Evolutionary conservation across 306 rosid species (phyloP).

Genomic region (Hippophae gyantsensis): DNA sequence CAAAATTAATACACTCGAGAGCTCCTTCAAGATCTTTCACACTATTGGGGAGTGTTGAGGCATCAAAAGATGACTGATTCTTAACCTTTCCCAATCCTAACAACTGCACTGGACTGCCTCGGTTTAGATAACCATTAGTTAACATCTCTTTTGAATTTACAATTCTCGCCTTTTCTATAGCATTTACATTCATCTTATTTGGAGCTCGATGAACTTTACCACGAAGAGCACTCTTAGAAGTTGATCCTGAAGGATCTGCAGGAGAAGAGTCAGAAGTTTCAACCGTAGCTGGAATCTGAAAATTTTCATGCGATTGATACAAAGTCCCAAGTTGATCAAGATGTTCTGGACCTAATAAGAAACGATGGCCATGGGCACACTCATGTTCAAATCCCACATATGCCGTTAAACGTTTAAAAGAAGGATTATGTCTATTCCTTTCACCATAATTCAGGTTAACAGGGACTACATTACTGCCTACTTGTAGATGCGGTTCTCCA

Average conservation of each 20-base stretch:
- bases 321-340: conserved; percentile 57
- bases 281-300: conserved; percentile 30
- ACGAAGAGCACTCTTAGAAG: conserved; percentile 34
- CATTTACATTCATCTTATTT: conserved; percentile 32
- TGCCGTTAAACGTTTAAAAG: conserved; percentile 33
- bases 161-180: conserved; percentile 41
- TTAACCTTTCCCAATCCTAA: conserved; percentile 33
- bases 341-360: conserved; percentile 63
- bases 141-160: conserved; percentile 35
- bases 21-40: conserved; percentile 41
- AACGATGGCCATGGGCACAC: conserved; percentile 91
- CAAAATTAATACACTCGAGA: conserved; percentile 36
- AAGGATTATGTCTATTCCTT: conserved; percentile 32
- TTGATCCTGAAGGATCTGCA: conserved; percentile 34
- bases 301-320: conserved; percentile 48
- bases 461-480: conserved; percentile 75
- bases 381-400: conserved; percentile 94
- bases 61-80: conserved; percentile 29
- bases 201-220: conserved; percentile 44
- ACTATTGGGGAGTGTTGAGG: conserved; percentile 26
- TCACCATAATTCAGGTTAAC: conserved; percentile 45
- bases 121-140: conserved; percentile 33
- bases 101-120: conserved; percentile 24
- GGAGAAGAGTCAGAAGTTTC: conserved; percentile 31
- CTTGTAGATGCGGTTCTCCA: conserved; percentile 46